Percentiles rank a stretch among this genome's conserved stretches.
Conservation (phyloP, 202 grass and related monocot species). For the Zizania palustris region DNA sequence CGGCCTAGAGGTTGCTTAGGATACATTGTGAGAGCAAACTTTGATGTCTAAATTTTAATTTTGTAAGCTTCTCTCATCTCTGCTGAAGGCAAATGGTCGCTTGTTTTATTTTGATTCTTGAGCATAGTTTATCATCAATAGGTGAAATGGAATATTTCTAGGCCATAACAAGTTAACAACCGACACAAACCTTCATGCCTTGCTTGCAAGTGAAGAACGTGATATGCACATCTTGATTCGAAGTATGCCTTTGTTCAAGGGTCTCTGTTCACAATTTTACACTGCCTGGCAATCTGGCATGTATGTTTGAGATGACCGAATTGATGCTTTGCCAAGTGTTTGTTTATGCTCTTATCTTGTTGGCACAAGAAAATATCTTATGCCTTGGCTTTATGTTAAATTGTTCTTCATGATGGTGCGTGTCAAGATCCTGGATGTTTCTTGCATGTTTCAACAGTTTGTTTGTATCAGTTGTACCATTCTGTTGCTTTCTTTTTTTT, state of each 20-base stretch:
- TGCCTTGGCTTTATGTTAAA: not conserved
- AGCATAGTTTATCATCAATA: not conserved
- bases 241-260: not conserved
- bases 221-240: not conserved
- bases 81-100: not conserved
- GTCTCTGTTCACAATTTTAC: not conserved
- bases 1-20: not conserved
- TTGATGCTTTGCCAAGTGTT: not conserved
- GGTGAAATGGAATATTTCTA: not conserved
- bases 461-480: slow-evolving; percentile 3
- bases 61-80: not conserved
- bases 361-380: not conserved
- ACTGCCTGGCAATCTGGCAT: not conserved
- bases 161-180: not conserved
- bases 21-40: not conserved
- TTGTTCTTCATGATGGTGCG: not conserved
- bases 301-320: not conserved
- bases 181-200: not conserved
- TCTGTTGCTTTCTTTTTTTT: not conserved
- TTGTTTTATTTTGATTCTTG: not conserved
- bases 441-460: not conserved
- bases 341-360: not conserved
- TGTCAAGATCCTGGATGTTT: slow-evolving; percentile 5
- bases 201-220: not conserved
- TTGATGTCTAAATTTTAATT: not conserved